Conservation (phyloP, 352 stramenopile genomes). For the Globisporangium camurandrum region DNA sequence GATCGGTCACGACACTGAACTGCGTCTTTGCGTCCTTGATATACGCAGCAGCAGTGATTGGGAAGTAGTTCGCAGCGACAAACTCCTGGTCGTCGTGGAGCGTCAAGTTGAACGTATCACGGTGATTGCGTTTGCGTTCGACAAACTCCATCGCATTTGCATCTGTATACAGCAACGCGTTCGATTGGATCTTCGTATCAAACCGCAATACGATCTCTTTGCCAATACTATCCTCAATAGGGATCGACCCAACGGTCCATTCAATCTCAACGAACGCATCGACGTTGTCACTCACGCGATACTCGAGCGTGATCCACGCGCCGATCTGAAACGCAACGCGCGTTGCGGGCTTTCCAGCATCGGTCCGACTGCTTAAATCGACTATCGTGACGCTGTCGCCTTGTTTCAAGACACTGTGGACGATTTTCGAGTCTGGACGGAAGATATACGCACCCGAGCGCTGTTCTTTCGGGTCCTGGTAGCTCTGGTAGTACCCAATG, state of each 20-base stretch:
- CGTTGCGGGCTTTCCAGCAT: slow-evolving; percentile 9
- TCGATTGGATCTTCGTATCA: slow-evolving; percentile 53
- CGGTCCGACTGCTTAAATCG: slow-evolving; percentile 29
- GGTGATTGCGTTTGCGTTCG: slow-evolving; percentile 80
- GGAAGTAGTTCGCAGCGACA: slow-evolving; percentile 96
- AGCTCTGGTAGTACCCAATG: slow-evolving; percentile 64
- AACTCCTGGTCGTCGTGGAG: slow-evolving; percentile 87
- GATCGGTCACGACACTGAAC: slow-evolving; percentile 89
- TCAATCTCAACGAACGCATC: slow-evolving; percentile 92
- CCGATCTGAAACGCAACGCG: slow-evolving; percentile 75
- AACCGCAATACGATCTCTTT: slow-evolving; percentile 96
- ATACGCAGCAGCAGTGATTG: slow-evolving; percentile 92
- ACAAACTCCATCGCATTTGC: slow-evolving; percentile 95
- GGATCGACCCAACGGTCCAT: slow-evolving; percentile 85
- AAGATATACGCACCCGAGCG: slow-evolving; percentile 97
- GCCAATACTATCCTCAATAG: slow-evolving; percentile 74
- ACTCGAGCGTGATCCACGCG: slow-evolving; percentile 87
- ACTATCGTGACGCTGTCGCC: slow-evolving; percentile 31
- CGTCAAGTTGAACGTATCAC: slow-evolving; percentile 86
- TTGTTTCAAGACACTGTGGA: slow-evolving; percentile 27
- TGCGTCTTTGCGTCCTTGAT: slow-evolving; percentile 85
- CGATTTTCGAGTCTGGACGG: slow-evolving; percentile 77
- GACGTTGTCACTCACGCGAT: slow-evolving; percentile 78
- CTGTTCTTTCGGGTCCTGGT: slow-evolving; percentile 36
- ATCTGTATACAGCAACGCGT: slow-evolving; percentile 86